phyloP scores from a whole-genome alignment of 768 basidiomycete species.

The Lactarius evosmus region DNA sequence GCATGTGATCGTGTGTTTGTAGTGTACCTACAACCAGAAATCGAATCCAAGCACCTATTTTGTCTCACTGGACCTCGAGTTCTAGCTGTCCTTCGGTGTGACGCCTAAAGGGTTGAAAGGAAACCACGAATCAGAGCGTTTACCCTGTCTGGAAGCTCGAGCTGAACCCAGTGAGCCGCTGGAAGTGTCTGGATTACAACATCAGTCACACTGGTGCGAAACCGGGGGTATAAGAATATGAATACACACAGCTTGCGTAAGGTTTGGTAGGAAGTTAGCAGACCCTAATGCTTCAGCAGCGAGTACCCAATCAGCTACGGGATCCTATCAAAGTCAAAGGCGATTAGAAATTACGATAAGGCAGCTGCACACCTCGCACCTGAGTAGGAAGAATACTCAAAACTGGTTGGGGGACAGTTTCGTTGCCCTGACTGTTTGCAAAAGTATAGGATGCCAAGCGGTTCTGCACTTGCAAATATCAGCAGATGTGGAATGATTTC shows the following conservation, averaged over 20 bases:
- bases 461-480: conserved; percentile 34
- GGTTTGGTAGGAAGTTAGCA: conserved; percentile 35
- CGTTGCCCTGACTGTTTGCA: conserved; percentile 41
- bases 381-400: conserved; percentile 41
- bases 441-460: conserved; percentile 38
- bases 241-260: conserved; percentile 36
- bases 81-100: background rate
- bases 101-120: conserved; percentile 36
- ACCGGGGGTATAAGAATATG: background rate
- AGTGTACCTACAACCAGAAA: background rate
- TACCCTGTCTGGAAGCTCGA: conserved; percentile 55
- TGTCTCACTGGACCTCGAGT: background rate
- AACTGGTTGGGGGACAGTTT: conserved; percentile 41
- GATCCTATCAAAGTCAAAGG: conserved; percentile 35
- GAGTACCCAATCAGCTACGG: conserved; percentile 43
- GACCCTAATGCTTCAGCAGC: conserved; percentile 32
- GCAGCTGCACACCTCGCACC: conserved; percentile 9
- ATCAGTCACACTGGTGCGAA: background rate
- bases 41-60: background rate
- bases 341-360: background rate
- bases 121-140: conserved; percentile 52
- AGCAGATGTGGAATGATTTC: background rate
- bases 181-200: conserved; percentile 41
- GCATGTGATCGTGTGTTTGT: background rate
- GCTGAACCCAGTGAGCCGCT: conserved; percentile 65